Percentiles rank a stretch among this genome's conserved stretches.
phyloP scores from a whole-genome alignment of 2,329 filamentous ascomycete genomes.

The Immersiporthe knoxdaviesiana region DNA sequence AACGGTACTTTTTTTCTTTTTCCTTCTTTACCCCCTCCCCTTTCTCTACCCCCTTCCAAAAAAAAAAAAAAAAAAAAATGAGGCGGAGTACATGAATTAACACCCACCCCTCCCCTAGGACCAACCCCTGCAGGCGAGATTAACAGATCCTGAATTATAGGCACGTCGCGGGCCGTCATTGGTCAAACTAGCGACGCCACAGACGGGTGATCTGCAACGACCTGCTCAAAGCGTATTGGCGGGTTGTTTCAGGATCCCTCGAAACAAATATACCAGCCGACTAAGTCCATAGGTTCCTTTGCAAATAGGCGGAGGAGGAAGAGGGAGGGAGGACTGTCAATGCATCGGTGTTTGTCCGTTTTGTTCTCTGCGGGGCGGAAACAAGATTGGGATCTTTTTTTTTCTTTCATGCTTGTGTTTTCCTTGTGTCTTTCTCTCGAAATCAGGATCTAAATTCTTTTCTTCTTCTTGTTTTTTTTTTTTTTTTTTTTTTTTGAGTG shows the following conservation, averaged over 20 bases:
- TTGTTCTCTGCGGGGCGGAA: neutral
- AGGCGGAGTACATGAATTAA: neutral
- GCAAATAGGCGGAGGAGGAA: neutral
- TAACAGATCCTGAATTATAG: neutral
- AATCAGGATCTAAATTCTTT: neutral
- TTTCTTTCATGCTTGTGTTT: too few relatives aligned
- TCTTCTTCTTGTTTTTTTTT: neutral
- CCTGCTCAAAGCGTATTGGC: constrained; percentile 3
- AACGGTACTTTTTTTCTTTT: too few relatives aligned
- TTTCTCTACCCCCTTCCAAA: neutral
- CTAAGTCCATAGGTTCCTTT: neutral
- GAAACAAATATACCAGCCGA: neutral
- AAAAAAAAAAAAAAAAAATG: neutral
- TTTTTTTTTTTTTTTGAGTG: neutral
- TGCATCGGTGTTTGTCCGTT: neutral
- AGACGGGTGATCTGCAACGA: constrained; percentile 3
- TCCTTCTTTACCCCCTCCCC: neutral
- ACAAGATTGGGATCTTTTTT: neutral
- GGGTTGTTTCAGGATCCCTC: constrained; percentile 1
- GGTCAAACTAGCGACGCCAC: neutral
- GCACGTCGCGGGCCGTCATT: neutral
- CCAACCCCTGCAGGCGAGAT: neutral
- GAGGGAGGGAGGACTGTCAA: too few relatives aligned
- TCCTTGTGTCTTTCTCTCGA: neutral
- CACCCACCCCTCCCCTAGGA: too few relatives aligned